A percentile compares a stretch with the other conserved stretches of the same genome.
Conservation (phyloP, 108 stramenopile genomes). For the Pseudonitzschia multiseries region DNA sequence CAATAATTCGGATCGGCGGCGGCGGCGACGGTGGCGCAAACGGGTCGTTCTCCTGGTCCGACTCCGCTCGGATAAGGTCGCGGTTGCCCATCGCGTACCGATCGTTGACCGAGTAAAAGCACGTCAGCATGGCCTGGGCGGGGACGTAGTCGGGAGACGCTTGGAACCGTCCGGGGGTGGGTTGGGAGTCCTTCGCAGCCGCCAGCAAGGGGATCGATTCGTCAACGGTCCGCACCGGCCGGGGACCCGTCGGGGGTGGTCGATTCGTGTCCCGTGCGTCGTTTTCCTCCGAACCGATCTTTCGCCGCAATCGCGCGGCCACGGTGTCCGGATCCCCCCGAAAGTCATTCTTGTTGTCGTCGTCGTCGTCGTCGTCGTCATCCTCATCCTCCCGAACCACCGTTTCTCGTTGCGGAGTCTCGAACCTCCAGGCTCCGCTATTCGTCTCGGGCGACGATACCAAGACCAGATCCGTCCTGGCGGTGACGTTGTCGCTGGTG, state of each 20-base stretch:
- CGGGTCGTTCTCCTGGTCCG: slow-evolving; percentile 10
- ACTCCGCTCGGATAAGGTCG: background rate
- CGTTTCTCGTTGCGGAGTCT: slow-evolving; percentile 14
- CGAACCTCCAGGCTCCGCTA: slow-evolving; percentile 2
- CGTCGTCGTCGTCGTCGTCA: background rate
- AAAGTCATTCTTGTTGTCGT: background rate
- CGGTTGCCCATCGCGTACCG: background rate
- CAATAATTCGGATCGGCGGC: slow-evolving; percentile 46
- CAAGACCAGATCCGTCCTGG: background rate
- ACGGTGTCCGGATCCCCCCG: background rate
- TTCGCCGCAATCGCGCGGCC: background rate
- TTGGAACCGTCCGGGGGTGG: background rate
- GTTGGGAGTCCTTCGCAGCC: background rate
- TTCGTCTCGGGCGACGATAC: background rate
- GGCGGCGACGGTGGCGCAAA: no score
- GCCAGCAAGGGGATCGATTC: background rate
- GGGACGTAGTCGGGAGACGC: slow-evolving; percentile 35
- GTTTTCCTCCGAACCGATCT: background rate
- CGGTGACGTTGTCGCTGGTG: background rate
- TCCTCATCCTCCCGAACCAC: no score
- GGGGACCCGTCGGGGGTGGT: background rate
- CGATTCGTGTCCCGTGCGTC: background rate
- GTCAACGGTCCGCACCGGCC: slow-evolving; percentile 5
- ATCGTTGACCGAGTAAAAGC: slow-evolving; percentile 66
- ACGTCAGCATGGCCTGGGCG: slow-evolving; percentile 80